These are phyloP conservation scores for Nemophila menziesii DNA, from an alignment of 257 asterid genomes.

Conservation along the genomic window DNA sequence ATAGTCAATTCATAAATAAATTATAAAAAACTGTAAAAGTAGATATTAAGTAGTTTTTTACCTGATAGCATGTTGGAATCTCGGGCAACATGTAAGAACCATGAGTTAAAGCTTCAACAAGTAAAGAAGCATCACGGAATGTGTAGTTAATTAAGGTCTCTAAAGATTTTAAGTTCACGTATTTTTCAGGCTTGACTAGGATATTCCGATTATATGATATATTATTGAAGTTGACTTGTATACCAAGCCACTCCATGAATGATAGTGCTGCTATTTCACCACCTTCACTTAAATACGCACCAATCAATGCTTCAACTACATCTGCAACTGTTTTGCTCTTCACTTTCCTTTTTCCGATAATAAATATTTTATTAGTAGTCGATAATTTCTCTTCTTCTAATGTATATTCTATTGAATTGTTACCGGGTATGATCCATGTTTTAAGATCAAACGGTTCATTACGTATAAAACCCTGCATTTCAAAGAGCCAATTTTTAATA, in stretches of 20 bases:
- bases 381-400: slow-evolving; percentile 25
- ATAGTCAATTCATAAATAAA: background rate
- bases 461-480: slow-evolving; percentile 61
- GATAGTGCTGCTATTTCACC: slow-evolving; percentile 62
- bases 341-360: slow-evolving; percentile 16
- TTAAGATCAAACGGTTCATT: slow-evolving; percentile 56
- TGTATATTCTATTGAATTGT: slow-evolving; percentile 12
- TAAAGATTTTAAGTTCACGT: slow-evolving; percentile 28
- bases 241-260: slow-evolving; percentile 64
- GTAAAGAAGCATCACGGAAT: slow-evolving; percentile 51
- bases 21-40: no score
- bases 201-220: slow-evolving; percentile 33
- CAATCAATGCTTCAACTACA: slow-evolving; percentile 74
- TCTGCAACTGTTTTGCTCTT: no score
- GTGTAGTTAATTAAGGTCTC: slow-evolving; percentile 45
- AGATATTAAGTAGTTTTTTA: no score
- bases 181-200: slow-evolving; percentile 28
- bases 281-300: slow-evolving; percentile 57
- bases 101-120: slow-evolving; percentile 78
- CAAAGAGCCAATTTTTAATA: no score
- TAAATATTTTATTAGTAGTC: slow-evolving; percentile 21
- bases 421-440: slow-evolving; percentile 60
- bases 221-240: slow-evolving; percentile 26
- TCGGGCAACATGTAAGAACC: slow-evolving; percentile 86
- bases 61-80: slow-evolving; percentile 86